These are phyloP conservation scores for Wilcoxina mikolae DNA, from an alignment of 495 filamentous ascomycete species.

Conservation along the genomic window DNA sequence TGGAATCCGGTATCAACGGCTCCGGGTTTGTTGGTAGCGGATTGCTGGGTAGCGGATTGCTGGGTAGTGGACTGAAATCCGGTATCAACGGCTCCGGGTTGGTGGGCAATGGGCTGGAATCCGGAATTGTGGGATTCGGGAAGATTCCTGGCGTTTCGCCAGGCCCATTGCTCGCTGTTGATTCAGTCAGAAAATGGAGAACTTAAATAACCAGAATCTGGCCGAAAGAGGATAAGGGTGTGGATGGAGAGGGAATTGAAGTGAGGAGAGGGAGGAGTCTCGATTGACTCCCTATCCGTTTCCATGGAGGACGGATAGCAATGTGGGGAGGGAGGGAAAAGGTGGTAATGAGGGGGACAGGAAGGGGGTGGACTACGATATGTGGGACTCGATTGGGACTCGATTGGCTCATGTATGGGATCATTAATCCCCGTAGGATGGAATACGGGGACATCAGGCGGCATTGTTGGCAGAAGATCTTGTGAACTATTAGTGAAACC, in stretches of 20 bases:
- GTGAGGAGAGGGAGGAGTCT: not conserved
- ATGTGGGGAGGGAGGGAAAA: slow-evolving; percentile 4
- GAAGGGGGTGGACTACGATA: not conserved
- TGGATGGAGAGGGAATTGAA: not conserved
- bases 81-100: too few species aligned
- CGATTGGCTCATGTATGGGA: not conserved
- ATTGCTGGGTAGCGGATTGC: too few species aligned
- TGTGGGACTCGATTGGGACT: not conserved
- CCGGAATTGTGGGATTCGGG: not conserved
- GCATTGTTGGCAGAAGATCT: not conserved
- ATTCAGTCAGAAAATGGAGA: not conserved
- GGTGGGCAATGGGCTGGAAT: not conserved
- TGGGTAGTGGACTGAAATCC: not conserved
- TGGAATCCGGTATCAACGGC: too few species aligned
- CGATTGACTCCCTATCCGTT: too few species aligned
- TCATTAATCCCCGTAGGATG: not conserved
- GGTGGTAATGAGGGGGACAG: not conserved
- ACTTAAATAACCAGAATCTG: not conserved
- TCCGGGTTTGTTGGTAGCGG: too few species aligned
- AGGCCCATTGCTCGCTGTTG: not conserved
- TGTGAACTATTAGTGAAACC: not conserved
- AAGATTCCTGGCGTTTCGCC: not conserved
- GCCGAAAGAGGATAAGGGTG: not conserved
- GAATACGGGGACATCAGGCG: not conserved
- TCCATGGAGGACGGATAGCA: too few species aligned